These are phyloP conservation scores for Claviceps sorghi DNA, from an alignment of 2,329 filamentous ascomycete species.

Conservation along the genomic window DNA sequence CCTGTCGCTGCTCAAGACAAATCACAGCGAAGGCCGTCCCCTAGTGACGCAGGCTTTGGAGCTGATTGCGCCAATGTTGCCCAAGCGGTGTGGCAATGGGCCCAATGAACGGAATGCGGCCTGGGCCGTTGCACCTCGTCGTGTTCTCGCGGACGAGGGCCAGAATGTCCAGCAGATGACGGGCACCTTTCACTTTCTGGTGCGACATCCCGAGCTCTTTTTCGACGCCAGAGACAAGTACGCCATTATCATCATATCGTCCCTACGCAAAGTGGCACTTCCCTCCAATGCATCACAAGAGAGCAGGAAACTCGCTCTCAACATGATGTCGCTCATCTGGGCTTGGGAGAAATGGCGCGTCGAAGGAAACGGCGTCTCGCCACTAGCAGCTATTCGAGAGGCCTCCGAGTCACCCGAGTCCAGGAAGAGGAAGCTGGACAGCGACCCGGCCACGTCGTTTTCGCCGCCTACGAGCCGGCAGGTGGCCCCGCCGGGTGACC, in stretches of 20 bases:
- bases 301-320: conserved; percentile 78
- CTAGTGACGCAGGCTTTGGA: conserved; percentile 90
- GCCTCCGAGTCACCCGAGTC: conserved; percentile 56
- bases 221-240: conserved; percentile 92
- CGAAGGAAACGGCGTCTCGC: conserved; percentile 33
- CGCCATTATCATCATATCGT: conserved; percentile 73
- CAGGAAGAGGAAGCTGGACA: conserved; percentile 64
- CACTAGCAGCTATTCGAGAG: conserved; percentile 15
- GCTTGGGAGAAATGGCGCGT: conserved; percentile 81
- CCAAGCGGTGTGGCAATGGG: conserved; percentile 62
- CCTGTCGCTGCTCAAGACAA: conserved; percentile 75
- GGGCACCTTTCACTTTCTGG: conserved; percentile 93
- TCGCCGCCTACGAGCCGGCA: conserved; percentile 36
- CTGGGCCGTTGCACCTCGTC: conserved; percentile 81
- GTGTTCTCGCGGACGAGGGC: conserved; percentile 84
- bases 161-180: conserved; percentile 93
- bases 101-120: conserved; percentile 60
- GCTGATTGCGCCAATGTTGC: conserved; percentile 84
- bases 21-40: conserved; percentile 85
- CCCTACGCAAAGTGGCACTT: conserved; percentile 72
- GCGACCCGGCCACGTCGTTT: conserved; percentile 38
- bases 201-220: conserved; percentile 82
- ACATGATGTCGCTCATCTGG: conserved; percentile 82
- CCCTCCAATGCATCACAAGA: conserved; percentile 78
- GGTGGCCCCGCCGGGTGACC: conserved; percentile 27